These are phyloP conservation scores for Candida silvatica DNA, from an alignment of 805 yeast genomes.

Conservation along the genomic window DNA sequence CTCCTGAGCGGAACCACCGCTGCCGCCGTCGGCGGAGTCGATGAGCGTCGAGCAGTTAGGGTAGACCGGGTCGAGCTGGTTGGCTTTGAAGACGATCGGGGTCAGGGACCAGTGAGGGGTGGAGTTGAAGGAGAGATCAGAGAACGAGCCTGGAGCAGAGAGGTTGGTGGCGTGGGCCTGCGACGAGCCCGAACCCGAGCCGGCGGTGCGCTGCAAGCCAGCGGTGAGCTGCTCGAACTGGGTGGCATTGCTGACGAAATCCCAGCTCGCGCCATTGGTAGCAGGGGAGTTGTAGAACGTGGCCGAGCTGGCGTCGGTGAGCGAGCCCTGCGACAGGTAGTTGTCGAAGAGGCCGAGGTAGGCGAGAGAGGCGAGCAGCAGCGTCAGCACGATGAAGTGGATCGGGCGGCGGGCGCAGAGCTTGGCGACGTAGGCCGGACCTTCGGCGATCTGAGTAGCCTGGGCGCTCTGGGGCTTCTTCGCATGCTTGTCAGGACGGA, in stretches of 20 bases:
- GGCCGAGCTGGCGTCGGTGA: constrained; percentile 8
- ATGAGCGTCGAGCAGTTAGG: constrained; percentile 35
- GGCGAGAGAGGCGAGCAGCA: constrained; percentile 70
- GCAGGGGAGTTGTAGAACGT: constrained; percentile 30
- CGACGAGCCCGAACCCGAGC: not conserved
- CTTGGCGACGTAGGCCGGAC: constrained; percentile 25
- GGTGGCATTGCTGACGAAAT: constrained; percentile 32
- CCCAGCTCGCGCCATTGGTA: constrained; percentile 36
- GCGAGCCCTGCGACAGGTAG: constrained; percentile 29
- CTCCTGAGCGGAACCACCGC: no score
- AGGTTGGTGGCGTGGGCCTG: no score
- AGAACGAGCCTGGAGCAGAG: not conserved
- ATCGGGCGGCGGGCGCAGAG: constrained; percentile 77
- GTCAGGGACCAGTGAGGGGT: constrained; percentile 34
- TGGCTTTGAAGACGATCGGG: constrained; percentile 47
- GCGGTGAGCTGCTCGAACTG: constrained; percentile 6
- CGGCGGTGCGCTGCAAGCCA: not conserved
- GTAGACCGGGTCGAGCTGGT: constrained; percentile 11
- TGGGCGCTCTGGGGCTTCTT: no score
- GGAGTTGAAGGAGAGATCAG: not conserved
- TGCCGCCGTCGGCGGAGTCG: constrained; percentile 29
- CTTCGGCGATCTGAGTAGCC: no score
- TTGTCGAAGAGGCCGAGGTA: constrained; percentile 70
- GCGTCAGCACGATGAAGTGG: constrained; percentile 67
- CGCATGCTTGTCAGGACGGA: no score